Base-by-base conservation (phyloP, 192 early-diverging fungal genomes). In the Umbelopsis vinacea region DNA sequence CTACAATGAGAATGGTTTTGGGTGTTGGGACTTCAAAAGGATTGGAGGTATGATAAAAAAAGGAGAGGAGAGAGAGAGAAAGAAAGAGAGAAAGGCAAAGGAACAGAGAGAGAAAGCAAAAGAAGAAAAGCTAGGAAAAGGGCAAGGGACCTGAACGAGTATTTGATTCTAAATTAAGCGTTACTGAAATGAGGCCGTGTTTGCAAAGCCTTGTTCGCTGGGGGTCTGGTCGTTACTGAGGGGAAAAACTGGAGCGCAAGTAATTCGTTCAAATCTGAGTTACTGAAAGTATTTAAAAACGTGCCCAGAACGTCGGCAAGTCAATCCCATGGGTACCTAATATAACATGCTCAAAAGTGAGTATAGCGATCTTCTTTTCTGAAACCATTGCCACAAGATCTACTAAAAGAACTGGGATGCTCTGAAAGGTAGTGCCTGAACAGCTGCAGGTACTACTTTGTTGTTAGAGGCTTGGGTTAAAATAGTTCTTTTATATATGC, bases 291-390 rank as follows among this genome's bases (percentile, higher is more conserved):
- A 54, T 22, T 54, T 54, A 22, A 26, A 26, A 63, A 17, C 57
- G 57, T 63, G 57, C 14, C 57, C 57, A 35, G 57, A 63, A 63
- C 57, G 57, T 63, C 57, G 57, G 57, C 57, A 29, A 37, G 57
- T 37, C 57, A 63, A 63, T 63, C 22, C 8, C 35, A 11, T 12
- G 8, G 0, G 40, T 12, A 43, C 40, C 11, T 43, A 43, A 43
- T 43, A 43, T 43, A 43, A 43, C 40, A 43, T 6, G 11, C 11
- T 43, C 40, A 43, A 43, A 43, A 12, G 40, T 43, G 40, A 7
- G 6, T 1, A 11, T 43, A 43, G 40, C 6, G 40, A 6, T 43
- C 2, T 43, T 43, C 40, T 7, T 43, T 12, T 43, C 3, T 43
- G 40, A 43, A 43, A 43, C 40, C 40, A 43, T 29, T 7, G 40